Percentiles rank a stretch among this genome's conserved stretches.
phyloP scores from a whole-genome alignment of 2,329 filamentous ascomycete species.

The Zymoseptoria pseudotritici region DNA sequence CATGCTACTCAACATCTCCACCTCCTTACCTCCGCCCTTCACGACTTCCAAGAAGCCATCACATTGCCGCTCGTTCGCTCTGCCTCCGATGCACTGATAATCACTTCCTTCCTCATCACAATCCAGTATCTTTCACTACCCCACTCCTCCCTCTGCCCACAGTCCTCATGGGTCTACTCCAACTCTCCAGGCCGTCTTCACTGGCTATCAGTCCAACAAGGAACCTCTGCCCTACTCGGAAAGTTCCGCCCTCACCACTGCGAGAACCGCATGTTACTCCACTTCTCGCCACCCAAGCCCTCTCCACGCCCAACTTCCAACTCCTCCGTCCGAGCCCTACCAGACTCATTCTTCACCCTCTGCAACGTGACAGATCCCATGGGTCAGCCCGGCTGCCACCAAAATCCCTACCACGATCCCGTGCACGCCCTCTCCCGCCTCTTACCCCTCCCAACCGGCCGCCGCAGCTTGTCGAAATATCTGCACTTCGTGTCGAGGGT shows the following conservation, averaged over 20 bases:
- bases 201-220: slow-evolving; percentile 10
- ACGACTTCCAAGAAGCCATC: slow-evolving; percentile 8
- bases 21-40: slow-evolving; percentile 5
- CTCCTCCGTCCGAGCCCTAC: background rate
- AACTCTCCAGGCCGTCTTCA: slow-evolving; percentile 3
- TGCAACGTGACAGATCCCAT: slow-evolving; percentile 8
- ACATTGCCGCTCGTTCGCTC: slow-evolving; percentile 4
- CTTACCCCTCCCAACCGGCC: slow-evolving; percentile 6
- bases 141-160: background rate
- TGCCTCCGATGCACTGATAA: slow-evolving; percentile 8
- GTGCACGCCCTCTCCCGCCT: slow-evolving; percentile 7
- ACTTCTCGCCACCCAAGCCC: slow-evolving; percentile 4
- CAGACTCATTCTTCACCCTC: slow-evolving; percentile 3
- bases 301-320: background rate
- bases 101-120: slow-evolving; percentile 9
- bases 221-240: slow-evolving; percentile 6
- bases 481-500: slow-evolving; percentile 11
- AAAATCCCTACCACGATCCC: slow-evolving; percentile 11
- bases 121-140: slow-evolving; percentile 4
- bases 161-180: slow-evolving; percentile 6
- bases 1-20: slow-evolving; percentile 3
- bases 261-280: slow-evolving; percentile 3
- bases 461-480: slow-evolving; percentile 9
- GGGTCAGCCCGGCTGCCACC: slow-evolving; percentile 6
- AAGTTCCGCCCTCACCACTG: slow-evolving; percentile 8